Conservation (phyloP, 768 basidiomycete species). For the Tricholoma saponaceum region DNA sequence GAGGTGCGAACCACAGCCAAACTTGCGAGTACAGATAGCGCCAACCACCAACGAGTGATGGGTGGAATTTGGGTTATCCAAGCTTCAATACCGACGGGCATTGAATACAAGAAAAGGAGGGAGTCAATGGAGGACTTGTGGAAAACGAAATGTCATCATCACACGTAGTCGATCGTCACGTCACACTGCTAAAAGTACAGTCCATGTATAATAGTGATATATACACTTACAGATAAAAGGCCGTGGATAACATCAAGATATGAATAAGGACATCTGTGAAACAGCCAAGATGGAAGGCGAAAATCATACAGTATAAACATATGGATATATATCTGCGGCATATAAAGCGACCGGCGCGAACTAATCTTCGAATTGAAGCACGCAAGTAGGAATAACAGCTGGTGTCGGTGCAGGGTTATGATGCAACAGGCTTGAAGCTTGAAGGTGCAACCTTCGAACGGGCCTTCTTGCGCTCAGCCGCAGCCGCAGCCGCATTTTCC, state of each 20-base stretch:
- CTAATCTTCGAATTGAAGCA: not conserved
- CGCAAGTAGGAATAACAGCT: not conserved
- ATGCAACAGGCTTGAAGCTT: conserved; percentile 36
- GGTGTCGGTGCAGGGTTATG: conserved; percentile 2
- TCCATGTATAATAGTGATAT: too few species aligned
- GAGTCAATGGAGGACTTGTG: not conserved
- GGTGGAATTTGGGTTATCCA: conserved; percentile 93
- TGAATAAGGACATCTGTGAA: not conserved
- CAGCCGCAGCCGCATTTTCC: conserved; percentile 37
- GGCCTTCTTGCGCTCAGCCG: conserved; percentile 36
- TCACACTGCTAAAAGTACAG: too few species aligned
- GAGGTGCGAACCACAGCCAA: conserved; percentile 72
- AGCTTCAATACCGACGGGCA: conserved; percentile 85
- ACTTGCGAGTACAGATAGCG: conserved; percentile 73
- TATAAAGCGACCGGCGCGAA: conserved; percentile 2
- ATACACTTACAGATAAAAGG: not conserved
- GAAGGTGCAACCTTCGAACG: conserved; percentile 31
- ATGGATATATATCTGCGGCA: not conserved
- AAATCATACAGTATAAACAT: conserved; percentile 4
- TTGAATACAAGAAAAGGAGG: conserved; percentile 23
- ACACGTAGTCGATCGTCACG: not conserved
- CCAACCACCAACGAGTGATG: conserved; percentile 84
- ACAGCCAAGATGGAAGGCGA: not conserved
- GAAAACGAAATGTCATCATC: too few species aligned
- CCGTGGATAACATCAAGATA: not conserved